Base-by-base conservation (phyloP, 108 stramenopile species). In the Phaeodactylum tricornutum region DNA sequence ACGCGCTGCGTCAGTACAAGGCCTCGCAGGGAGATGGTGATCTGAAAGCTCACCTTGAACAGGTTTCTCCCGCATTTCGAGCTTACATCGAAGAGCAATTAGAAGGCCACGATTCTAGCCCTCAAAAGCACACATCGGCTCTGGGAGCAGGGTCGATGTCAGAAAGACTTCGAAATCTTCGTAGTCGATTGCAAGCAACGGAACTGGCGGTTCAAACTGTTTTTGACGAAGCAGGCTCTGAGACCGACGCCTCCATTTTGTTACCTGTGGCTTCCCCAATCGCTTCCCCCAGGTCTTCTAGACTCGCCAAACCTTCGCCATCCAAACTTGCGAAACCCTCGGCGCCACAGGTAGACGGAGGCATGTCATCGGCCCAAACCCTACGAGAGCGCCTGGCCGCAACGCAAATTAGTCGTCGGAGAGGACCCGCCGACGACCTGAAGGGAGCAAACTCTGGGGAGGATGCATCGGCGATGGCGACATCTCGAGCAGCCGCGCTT, bases 61-160 rank as follows among this genome's bases (percentile, higher is more conserved):
- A 79, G 16, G 73, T 82, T 0, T 87, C 81, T 23, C 53, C 58
- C 14, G 64, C 63, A 23, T 87, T 87, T 36, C 68, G 75, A 14
- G 47, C 47, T 11, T 87, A 69, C 47, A 64, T 82, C 30, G 50
- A 71, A 44, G 60, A 72, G 24, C 74, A 86, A 48, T 47, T 79
- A 35, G 15, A 20, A 9, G 3, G 6, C 26, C 29, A 21, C 42
- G 14, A 39, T 48, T n/a, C 5, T 20, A 32, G 28, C 19, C 34
- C 44, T 20, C 29, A 17, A 15, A 19, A 20, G 19, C 24, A 28
- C 3, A 36, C 14, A 3, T 30, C 16, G 15, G 46, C 12, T 14
- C 33, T 34, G 14, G 41, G 35, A 9, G 35, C 29, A 23, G 15
- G 26, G 3, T 14, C 42, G 28, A 80, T 80, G 73, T 69, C 73